These are phyloP conservation scores for Podosphaera leucotricha DNA, from an alignment of 2,329 filamentous ascomycete genomes.

Conservation along the genomic window DNA sequence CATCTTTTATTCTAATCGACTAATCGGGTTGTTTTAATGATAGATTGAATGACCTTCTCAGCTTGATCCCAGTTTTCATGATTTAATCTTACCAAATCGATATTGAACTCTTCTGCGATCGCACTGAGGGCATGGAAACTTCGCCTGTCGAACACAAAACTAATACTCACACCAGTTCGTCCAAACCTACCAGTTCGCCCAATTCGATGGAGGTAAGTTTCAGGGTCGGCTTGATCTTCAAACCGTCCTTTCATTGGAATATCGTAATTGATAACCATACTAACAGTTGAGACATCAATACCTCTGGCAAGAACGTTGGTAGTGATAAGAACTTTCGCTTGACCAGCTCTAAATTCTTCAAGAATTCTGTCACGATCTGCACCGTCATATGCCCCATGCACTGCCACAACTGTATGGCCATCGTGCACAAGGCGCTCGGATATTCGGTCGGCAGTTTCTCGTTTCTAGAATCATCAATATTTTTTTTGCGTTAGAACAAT, in stretches of 20 bases:
- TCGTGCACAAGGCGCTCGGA: constrained; percentile 67
- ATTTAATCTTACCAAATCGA: constrained; percentile 59
- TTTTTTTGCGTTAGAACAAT: background rate
- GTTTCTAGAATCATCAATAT: constrained; percentile 34
- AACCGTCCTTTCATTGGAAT: constrained; percentile 53
- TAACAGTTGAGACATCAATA: constrained; percentile 82
- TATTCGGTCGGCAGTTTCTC: constrained; percentile 66
- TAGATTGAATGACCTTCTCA: constrained; percentile 57
- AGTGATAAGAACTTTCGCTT: constrained; percentile 88
- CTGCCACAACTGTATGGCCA: constrained; percentile 73
- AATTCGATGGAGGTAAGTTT: constrained; percentile 96
- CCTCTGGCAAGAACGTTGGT: constrained; percentile 92
- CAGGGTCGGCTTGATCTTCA: constrained; percentile 66
- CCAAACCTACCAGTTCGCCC: constrained; percentile 92
- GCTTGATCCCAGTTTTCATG: constrained; percentile 80
- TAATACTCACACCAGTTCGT: constrained; percentile 85
- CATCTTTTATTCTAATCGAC: constrained; percentile 24
- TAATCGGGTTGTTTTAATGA: constrained; percentile 49
- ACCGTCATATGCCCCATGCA: constrained; percentile 77
- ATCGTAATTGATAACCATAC: constrained; percentile 96
- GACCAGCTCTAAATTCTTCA: constrained; percentile 62
- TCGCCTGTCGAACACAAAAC: constrained; percentile 68
- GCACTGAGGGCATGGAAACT: constrained; percentile 57
- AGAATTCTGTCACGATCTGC: constrained; percentile 62
- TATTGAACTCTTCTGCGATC: constrained; percentile 63